A percentile compares a stretch with the other conserved stretches of the same genome.
These are phyloP conservation scores for Cornus controversa DNA, from an alignment of 148 eudicot genomes.

Conservation along the genomic window DNA sequence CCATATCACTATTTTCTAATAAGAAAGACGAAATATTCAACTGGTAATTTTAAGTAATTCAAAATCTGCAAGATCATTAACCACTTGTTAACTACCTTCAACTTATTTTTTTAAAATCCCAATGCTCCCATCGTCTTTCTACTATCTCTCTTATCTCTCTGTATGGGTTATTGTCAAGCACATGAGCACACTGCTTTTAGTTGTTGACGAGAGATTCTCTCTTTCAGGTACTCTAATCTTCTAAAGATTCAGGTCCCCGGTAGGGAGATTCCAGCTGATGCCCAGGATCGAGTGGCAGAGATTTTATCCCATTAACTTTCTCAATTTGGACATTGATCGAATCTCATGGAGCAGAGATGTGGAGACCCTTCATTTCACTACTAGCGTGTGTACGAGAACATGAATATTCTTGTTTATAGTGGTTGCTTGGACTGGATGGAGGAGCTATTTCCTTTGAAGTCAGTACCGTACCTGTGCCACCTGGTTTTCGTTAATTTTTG, in stretches of 20 bases:
- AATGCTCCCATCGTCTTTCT: too few species aligned
- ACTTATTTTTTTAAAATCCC: too few species aligned
- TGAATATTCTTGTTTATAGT: not conserved
- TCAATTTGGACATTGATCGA: not conserved
- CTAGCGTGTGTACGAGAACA: slow-evolving; percentile 3
- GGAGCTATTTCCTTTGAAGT: slow-evolving; percentile 5
- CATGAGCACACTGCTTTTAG: not conserved
- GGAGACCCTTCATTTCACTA: not conserved
- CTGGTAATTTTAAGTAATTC: not conserved
- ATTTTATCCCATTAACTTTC: slow-evolving; percentile 43
- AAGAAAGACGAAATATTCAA: not conserved
- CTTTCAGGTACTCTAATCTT: slow-evolving; percentile 70
- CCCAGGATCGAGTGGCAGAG: slow-evolving; percentile 62
- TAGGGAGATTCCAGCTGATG: slow-evolving; percentile 84
- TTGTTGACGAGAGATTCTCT: not conserved
- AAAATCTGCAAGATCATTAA: not conserved
- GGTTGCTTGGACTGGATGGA: not conserved
- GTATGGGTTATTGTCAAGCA: not conserved
- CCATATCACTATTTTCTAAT: not conserved
- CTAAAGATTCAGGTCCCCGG: slow-evolving; percentile 83
- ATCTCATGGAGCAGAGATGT: not conserved
- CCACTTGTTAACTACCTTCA: not conserved
- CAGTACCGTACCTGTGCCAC: not conserved
- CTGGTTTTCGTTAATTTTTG: slow-evolving; percentile 7
- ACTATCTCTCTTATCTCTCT: not conserved